phyloP scores from a whole-genome alignment of 192 early-diverging fungal genomes.

The Coemansia sp. region DNA sequence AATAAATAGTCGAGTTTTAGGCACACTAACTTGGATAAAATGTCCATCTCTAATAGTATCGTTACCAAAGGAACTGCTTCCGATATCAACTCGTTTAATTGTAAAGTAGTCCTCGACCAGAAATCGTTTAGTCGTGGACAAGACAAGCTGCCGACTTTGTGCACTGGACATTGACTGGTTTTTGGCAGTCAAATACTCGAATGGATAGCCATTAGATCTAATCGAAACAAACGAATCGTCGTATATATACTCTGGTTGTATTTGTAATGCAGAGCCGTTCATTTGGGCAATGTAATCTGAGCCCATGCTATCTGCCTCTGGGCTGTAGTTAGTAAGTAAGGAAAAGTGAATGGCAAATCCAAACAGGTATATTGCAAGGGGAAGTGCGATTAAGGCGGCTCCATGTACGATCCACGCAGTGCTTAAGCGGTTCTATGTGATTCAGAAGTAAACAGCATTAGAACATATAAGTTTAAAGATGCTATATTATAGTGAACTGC shows the following conservation, averaged over 20 bases:
- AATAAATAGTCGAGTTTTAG: slow-evolving; percentile 68
- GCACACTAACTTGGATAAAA: slow-evolving; percentile 67
- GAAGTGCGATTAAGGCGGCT: slow-evolving; percentile 68
- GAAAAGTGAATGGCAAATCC: slow-evolving; percentile 82
- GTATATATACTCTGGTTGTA: slow-evolving; percentile 78
- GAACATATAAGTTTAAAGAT: not conserved
- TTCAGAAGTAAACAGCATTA: not conserved
- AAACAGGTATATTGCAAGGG: slow-evolving; percentile 70
- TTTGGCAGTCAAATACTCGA: slow-evolving; percentile 70
- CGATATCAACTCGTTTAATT: slow-evolving; percentile 46
- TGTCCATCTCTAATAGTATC: slow-evolving; percentile 70
- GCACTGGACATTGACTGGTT: slow-evolving; percentile 18
- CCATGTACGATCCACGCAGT: slow-evolving; percentile 76
- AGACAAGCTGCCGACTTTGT: slow-evolving; percentile 56
- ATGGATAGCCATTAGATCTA: slow-evolving; percentile 77
- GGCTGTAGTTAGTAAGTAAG: slow-evolving; percentile 69
- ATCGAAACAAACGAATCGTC: slow-evolving; percentile 81
- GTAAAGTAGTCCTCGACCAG: slow-evolving; percentile 82
- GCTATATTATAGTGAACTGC: slow-evolving; percentile 40
- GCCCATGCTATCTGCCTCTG: slow-evolving; percentile 89
- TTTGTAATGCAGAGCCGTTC: slow-evolving; percentile 67
- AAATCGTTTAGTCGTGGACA: slow-evolving; percentile 81
- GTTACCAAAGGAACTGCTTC: slow-evolving; percentile 42
- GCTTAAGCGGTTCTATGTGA: slow-evolving; percentile 61
- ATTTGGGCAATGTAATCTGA: slow-evolving; percentile 85